Evolutionary conservation across 305 asterid species (phyloP).

Genomic region (Rubia tinctorum): DNA sequence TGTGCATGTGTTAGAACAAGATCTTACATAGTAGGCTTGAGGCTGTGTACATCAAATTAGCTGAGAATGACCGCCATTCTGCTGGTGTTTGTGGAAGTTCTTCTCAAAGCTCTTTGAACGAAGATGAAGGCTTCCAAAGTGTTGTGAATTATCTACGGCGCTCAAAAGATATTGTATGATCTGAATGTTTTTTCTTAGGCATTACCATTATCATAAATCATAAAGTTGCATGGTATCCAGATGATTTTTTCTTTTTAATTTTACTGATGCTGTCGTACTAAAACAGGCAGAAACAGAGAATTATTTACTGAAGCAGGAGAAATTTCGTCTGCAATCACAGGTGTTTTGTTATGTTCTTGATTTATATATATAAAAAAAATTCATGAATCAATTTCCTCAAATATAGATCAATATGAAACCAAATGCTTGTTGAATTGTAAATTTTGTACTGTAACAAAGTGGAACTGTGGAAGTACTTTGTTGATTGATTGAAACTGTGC

Average conservation of each 20-base stretch:
- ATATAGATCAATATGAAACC: too few relatives aligned
- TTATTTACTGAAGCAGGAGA: constrained; percentile 84
- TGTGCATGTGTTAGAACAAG: constrained; percentile 44
- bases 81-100: constrained; percentile 52
- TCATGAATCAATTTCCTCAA: too few relatives aligned
- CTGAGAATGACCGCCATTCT: constrained; percentile 66
- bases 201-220: background rate
- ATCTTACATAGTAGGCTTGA: constrained; percentile 76
- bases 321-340: constrained; percentile 82
- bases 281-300: constrained; percentile 81
- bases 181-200: too few relatives aligned
- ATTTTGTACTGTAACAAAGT: background rate
- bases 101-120: constrained; percentile 37
- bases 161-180: constrained; percentile 69
- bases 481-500: background rate
- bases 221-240: background rate
- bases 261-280: background rate
- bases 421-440: background rate
- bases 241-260: background rate
- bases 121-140: constrained; percentile 70
- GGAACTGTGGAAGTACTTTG: background rate
- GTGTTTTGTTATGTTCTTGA: constrained; percentile 16
- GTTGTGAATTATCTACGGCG: constrained; percentile 87
- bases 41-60: constrained; percentile 80
- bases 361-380: too few relatives aligned